Conservation (phyloP, 2,329 filamentous ascomycete genomes). For the Beauveria pseudobassiana region DNA sequence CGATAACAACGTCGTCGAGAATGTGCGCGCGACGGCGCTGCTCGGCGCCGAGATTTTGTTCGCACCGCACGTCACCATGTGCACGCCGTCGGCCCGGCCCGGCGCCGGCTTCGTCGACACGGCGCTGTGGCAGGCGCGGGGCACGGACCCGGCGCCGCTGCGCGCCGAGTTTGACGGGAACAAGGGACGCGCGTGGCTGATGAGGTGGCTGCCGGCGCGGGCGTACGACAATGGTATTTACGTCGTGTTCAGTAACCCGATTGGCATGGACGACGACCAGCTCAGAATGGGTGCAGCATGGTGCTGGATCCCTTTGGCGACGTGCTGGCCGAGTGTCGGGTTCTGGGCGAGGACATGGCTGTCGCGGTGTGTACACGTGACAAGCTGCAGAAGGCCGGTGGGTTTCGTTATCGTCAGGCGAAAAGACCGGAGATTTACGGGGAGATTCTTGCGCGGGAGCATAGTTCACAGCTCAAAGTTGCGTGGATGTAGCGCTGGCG, state of each 20-base stretch:
- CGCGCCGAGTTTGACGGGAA: slow-evolving; percentile 16
- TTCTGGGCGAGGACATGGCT: slow-evolving; percentile 14
- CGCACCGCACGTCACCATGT: slow-evolving; percentile 16
- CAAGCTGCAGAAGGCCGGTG: slow-evolving; percentile 13
- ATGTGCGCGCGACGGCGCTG: slow-evolving; percentile 14
- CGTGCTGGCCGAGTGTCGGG: slow-evolving; percentile 14
- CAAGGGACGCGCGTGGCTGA: slow-evolving; percentile 16
- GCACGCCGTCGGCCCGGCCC: slow-evolving; percentile 14
- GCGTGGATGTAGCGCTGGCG: slow-evolving; percentile 12
- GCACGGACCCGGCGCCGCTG: slow-evolving; percentile 13
- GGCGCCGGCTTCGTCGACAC: slow-evolving; percentile 16
- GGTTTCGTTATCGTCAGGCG: slow-evolving; percentile 14
- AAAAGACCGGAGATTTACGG: slow-evolving; percentile 14
- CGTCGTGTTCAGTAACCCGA: slow-evolving; percentile 16
- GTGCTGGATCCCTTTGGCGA: slow-evolving; percentile 15
- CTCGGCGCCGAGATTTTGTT: slow-evolving; percentile 15
- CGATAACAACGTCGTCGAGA: slow-evolving; percentile 17
- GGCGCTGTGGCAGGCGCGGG: slow-evolving; percentile 6
- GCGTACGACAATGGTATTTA: slow-evolving; percentile 16
- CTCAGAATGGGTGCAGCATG: slow-evolving; percentile 17
- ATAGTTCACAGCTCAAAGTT: slow-evolving; percentile 13
- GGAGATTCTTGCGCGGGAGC: slow-evolving; percentile 6
- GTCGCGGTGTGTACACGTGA: slow-evolving; percentile 15
- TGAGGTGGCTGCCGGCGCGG: slow-evolving; percentile 16
- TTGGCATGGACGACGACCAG: slow-evolving; percentile 16